Conservation (phyloP, 2,329 filamentous ascomycete genomes). For the Penicillium sp. region DNA sequence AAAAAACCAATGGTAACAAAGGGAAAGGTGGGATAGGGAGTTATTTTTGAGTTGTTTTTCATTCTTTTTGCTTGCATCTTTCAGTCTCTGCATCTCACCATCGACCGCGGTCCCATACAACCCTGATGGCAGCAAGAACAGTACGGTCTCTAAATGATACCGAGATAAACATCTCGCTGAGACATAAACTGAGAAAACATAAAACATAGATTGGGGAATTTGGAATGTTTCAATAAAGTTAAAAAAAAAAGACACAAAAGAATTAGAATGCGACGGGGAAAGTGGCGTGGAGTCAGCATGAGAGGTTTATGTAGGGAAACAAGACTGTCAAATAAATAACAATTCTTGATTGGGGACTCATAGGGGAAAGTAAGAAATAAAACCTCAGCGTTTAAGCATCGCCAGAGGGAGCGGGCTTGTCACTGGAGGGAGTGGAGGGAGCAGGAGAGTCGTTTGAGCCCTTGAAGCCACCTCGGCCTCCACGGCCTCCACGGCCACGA, state of each 20-base stretch:
- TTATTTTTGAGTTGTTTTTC: constrained; percentile 21
- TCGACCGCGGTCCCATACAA: neutral
- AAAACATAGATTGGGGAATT: constrained; percentile 17
- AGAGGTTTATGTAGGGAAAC: constrained; percentile 8
- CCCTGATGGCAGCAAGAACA: neutral
- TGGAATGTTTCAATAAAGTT: constrained; percentile 21
- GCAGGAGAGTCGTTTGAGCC: constrained; percentile 37
- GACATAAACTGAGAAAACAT: constrained; percentile 19
- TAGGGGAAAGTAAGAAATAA: constrained; percentile 13
- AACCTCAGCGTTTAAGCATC: constrained; percentile 30
- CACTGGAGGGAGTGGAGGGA: constrained; percentile 30
- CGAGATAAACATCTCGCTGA: constrained; percentile 15
- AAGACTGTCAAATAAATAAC: constrained; percentile 2
- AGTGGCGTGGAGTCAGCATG: constrained; percentile 13
- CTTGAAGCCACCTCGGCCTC: constrained; percentile 61
- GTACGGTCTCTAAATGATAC: neutral
- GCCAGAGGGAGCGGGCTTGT: constrained; percentile 37
- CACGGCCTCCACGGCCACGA: constrained; percentile 57
- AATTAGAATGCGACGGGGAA: constrained; percentile 27
- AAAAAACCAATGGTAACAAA: constrained; percentile 11
- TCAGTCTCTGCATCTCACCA: neutral
- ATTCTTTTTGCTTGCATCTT: constrained; percentile 3
- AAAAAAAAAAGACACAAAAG: constrained; percentile 21
- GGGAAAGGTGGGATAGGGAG: constrained; percentile 7
- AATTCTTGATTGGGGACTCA: constrained; percentile 7